phyloP scores from a whole-genome alignment of 1,284 basidiomycete species.

The Ganoderma sp. region DNA sequence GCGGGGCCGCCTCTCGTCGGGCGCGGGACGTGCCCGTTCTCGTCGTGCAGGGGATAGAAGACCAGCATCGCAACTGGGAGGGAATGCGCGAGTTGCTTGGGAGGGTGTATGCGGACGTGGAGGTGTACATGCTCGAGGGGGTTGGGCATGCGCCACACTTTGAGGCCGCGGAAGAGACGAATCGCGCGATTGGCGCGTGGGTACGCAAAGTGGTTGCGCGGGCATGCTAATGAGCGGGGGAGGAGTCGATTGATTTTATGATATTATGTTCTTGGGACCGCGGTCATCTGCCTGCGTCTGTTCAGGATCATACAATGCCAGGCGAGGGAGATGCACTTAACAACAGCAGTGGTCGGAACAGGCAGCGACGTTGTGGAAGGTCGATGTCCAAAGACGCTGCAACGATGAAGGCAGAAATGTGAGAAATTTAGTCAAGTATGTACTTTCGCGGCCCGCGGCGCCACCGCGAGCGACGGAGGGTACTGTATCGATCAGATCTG shows the following conservation, averaged over 20 bases:
- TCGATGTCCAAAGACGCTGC: too few relatives aligned
- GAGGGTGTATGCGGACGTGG: conserved; percentile 38
- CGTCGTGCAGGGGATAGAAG: conserved; percentile 42
- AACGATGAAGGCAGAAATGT: too few relatives aligned
- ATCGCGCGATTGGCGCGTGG: conserved; percentile 1
- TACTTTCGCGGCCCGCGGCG: too few relatives aligned
- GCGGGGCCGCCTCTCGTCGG: too few relatives aligned
- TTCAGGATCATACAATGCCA: too few relatives aligned
- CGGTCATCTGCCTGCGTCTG: too few relatives aligned
- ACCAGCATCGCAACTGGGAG: conserved; percentile 36
- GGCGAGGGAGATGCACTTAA: too few relatives aligned
- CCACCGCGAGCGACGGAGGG: too few relatives aligned
- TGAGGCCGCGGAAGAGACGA: conserved; percentile 27
- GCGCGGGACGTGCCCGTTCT: conserved; percentile 41
- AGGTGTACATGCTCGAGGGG: conserved; percentile 39
- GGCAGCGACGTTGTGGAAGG: too few relatives aligned
- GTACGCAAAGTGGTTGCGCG: neutral
- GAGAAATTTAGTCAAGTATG: too few relatives aligned
- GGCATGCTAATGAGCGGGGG: neutral
- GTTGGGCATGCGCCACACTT: conserved; percentile 41
- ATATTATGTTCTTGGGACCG: neutral
- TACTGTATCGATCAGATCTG: too few relatives aligned
- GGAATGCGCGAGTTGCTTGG: conserved; percentile 37
- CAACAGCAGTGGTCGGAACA: too few relatives aligned
- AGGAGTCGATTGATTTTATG: neutral